Evolutionary conservation across 495 filamentous ascomycete genomes (phyloP), one percentile per base, ranked within the genome.

Genomic region (Trichoderma virens): DNA sequence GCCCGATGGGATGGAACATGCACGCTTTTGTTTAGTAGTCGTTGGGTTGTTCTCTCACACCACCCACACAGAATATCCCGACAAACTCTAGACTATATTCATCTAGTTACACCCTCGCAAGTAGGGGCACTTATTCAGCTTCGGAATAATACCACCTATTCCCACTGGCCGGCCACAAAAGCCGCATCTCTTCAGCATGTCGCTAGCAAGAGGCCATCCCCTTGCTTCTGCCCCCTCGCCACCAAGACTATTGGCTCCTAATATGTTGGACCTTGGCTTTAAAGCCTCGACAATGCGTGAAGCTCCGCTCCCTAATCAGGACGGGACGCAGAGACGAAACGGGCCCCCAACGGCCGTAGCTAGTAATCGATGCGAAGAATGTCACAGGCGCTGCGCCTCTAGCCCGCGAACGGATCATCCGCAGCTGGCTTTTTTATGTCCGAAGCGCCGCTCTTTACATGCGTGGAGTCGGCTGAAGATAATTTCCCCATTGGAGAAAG

Each of bases 81-180:
- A 56, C 51, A 56, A 56, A 56, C 25, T 56, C 51, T 47, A 56
- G 28, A 56, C 51, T 31, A 56, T 27, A 56, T 30, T 18, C 23
- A 56, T 56, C 51, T 56, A 56, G 51, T 30, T 30, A 25, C 51
- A 25, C 51, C 51, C 1, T 18, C 23, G 30, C 51, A 30, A 56
- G 51, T 6, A 56, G 20, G 43, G 43, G 43, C 6, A 47, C 43
- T 47, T 23, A n/a, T 28, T 14, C 51, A 56, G 51, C 51, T 56
- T 2, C 25, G 14, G 51, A 30, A 56, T 25, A 56, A 56, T 28
- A 18, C 23, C 20, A 28, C 3, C 28, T 56, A 25, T 54, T 13
- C n/a, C 45, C n/a, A 27, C 45, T 27, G 3, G 25, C 27, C 20
- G 23, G 25, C 11, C 25, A 11, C 3, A 56, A 28, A 16, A 56